A percentile compares a stretch with the other conserved stretches of the same genome.
phyloP scores from a whole-genome alignment of 768 basidiomycete species.

The Saitozyma sp. region DNA sequence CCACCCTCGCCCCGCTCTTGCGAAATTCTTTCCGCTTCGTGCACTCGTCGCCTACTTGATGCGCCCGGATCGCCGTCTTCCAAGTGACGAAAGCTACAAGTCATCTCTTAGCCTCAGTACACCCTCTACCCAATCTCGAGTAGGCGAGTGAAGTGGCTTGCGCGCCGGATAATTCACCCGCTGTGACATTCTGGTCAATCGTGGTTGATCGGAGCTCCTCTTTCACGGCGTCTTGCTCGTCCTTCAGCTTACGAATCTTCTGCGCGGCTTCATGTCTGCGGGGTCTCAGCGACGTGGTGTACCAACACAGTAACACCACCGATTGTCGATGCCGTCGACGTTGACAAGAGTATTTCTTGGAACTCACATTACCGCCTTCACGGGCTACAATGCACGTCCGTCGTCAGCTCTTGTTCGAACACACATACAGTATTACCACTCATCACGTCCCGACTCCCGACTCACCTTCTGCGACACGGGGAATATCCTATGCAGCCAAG shows the following conservation, averaged over 20 bases:
- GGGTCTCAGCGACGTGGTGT: too few relatives aligned
- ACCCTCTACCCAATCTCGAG: not conserved
- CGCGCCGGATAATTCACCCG: conserved; percentile 8
- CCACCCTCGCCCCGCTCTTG: not conserved
- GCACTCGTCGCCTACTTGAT: conserved; percentile 7
- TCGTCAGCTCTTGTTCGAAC: too few relatives aligned
- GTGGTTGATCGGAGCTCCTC: too few relatives aligned
- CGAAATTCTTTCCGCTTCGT: not conserved
- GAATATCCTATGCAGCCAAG: not conserved
- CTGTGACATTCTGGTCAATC: conserved; percentile 12
- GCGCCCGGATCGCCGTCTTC: conserved; percentile 22
- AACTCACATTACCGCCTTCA: too few relatives aligned
- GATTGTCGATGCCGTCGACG: too few relatives aligned
- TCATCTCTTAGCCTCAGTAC: not conserved
- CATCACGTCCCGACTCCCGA: not conserved
- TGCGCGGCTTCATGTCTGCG: not conserved
- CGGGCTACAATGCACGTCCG: too few relatives aligned
- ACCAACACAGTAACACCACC: too few relatives aligned
- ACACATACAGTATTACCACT: not conserved
- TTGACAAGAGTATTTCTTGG: too few relatives aligned
- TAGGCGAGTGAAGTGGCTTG: not conserved
- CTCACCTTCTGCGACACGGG: too few relatives aligned
- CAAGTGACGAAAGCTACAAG: conserved; percentile 32
- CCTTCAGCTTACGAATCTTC: not conserved
- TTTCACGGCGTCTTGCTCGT: conserved; percentile 1